phyloP scores from a whole-genome alignment of 306 rosid species.

The Trifolium dubium region DNA sequence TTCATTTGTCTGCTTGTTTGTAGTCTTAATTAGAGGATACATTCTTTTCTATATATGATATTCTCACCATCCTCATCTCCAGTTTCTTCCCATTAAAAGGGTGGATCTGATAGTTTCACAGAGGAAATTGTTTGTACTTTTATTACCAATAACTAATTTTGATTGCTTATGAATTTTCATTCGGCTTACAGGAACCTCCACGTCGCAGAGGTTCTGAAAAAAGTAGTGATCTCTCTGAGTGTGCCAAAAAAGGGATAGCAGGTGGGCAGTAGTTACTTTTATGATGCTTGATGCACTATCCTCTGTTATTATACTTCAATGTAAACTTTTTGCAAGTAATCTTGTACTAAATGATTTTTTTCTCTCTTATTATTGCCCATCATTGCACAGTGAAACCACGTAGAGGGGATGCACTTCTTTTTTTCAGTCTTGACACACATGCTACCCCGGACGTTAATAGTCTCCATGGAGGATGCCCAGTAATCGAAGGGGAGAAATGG shows the following conservation, averaged over 20 bases:
- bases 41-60: slow-evolving; percentile 14
- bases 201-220: slow-evolving; percentile 63
- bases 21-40: slow-evolving; percentile 12
- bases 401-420: slow-evolving; percentile 97
- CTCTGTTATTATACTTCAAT: not conserved
- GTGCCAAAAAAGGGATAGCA: slow-evolving; percentile 92
- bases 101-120: slow-evolving; percentile 9
- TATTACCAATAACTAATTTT: slow-evolving; percentile 29
- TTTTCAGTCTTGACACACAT: slow-evolving; percentile 83
- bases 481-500: slow-evolving; percentile 98
- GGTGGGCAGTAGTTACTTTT: slow-evolving; percentile 52
- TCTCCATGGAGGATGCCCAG: slow-evolving; percentile 97
- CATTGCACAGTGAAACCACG: slow-evolving; percentile 78
- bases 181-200: slow-evolving; percentile 59
- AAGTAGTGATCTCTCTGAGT: slow-evolving; percentile 74
- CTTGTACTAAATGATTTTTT: slow-evolving; percentile 4
- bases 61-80: slow-evolving; percentile 26
- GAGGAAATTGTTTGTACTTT: slow-evolving; percentile 8
- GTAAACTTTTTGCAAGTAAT: slow-evolving; percentile 22
- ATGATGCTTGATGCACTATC: not conserved
- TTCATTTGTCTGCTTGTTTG: not conserved
- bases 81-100: slow-evolving; percentile 3
- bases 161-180: slow-evolving; percentile 38
- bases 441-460: slow-evolving; percentile 79
- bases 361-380: slow-evolving; percentile 32